Percentiles rank a stretch among this genome's conserved stretches.
Conservation (phyloP, 495 filamentous ascomycete species). For the Penicillium canescens region DNA sequence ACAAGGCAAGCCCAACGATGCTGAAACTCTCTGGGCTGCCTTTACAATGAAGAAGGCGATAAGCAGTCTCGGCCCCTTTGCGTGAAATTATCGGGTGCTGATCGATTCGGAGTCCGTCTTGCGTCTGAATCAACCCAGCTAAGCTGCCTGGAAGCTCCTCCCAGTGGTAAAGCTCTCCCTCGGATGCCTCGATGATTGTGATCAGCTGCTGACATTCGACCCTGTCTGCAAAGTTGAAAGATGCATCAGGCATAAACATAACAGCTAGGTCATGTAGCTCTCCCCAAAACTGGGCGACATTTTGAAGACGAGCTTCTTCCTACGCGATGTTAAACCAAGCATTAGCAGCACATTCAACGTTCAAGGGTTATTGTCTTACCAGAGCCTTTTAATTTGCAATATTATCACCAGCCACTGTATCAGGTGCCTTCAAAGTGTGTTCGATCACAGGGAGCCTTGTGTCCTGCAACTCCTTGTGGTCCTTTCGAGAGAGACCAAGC, state of each 20-base stretch:
- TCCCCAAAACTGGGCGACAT: background rate
- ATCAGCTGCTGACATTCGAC: background rate
- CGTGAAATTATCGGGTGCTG: background rate
- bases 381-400: too few relatives aligned
- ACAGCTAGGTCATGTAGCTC: background rate
- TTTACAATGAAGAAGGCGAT: background rate
- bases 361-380: too few relatives aligned
- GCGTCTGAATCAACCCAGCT: background rate
- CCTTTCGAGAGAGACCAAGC: too few relatives aligned
- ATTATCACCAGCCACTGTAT: too few relatives aligned
- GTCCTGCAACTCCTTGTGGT: too few relatives aligned
- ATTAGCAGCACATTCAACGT: too few relatives aligned
- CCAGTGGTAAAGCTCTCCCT: conserved; percentile 3
- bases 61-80: background rate
- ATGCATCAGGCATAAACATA: background rate
- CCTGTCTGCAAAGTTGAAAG: background rate
- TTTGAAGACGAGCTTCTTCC: background rate
- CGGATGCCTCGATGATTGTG: background rate
- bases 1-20: conserved; percentile 1
- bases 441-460: too few relatives aligned
- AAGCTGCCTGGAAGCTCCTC: conserved; percentile 3
- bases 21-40: background rate
- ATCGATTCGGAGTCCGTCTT: conserved; percentile 5
- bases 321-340: background rate
- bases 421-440: too few relatives aligned